Conservation (phyloP, 345 rosid species). For the Psidium friedrichsthalianum region DNA sequence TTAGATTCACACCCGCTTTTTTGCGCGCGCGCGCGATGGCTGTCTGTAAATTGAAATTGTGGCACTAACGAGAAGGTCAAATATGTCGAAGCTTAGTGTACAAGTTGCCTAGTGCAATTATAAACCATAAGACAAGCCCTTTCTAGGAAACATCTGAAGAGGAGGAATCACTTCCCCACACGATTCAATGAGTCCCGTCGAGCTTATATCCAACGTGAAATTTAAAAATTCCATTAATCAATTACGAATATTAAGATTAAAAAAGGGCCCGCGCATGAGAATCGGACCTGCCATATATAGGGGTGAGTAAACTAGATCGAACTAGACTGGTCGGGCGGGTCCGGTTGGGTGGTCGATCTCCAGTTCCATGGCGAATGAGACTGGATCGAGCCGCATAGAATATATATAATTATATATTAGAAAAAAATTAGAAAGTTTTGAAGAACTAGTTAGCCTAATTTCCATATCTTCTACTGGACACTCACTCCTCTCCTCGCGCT, state of each 20-base stretch:
- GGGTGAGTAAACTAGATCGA: too few relatives aligned
- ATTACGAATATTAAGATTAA: not conserved
- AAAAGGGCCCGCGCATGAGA: rapidly evolving
- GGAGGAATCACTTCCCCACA: not conserved
- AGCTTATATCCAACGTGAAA: rapidly evolving
- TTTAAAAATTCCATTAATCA: rapidly evolving
- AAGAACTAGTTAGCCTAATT: too few relatives aligned
- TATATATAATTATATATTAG: too few relatives aligned
- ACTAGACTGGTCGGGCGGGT: too few relatives aligned
- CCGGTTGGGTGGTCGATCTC: too few relatives aligned
- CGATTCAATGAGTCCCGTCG: not conserved
- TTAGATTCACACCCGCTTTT: not conserved
- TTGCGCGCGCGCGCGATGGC: not conserved
- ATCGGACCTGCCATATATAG: not conserved
- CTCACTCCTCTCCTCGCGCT: too few relatives aligned
- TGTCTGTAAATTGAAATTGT: not conserved
- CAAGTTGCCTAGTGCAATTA: not conserved
- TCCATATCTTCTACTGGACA: too few relatives aligned
- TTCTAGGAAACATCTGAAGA: too few relatives aligned
- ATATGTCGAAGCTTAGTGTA: not conserved
- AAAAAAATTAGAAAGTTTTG: too few relatives aligned
- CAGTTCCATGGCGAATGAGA: too few relatives aligned
- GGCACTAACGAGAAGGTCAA: not conserved
- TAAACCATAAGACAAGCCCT: not conserved
- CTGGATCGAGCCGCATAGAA: too few relatives aligned